Percentiles rank a stretch among this genome's conserved stretches.
These are phyloP conservation scores for Adansonia rubrostipa DNA, from an alignment of 441 rosid genomes.

Conservation along the genomic window DNA sequence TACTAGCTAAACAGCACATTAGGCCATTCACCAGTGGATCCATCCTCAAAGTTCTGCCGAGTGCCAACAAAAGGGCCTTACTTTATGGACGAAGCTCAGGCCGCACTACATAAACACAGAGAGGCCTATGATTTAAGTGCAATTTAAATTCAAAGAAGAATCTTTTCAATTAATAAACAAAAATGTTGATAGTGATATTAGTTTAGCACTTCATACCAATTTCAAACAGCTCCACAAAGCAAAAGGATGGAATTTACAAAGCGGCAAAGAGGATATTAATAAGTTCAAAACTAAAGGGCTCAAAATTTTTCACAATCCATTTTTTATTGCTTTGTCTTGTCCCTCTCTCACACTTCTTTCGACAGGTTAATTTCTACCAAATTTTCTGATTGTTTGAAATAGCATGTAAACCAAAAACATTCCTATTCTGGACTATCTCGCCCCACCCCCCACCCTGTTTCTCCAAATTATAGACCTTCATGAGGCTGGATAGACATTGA, in stretches of 20 bases:
- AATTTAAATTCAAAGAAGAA: no score
- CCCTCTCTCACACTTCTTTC: background rate
- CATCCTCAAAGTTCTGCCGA: background rate
- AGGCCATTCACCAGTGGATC: conserved; percentile 12
- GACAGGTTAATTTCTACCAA: background rate
- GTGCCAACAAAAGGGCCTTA: no score
- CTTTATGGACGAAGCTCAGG: no score
- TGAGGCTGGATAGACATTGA: background rate
- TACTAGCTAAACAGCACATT: conserved; percentile 10
- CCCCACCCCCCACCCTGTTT: background rate
- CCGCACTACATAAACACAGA: no score
- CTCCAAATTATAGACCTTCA: background rate
- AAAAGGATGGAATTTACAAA: no score
- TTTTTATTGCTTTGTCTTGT: background rate
- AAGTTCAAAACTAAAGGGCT: background rate
- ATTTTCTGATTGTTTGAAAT: background rate
- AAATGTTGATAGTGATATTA: background rate
- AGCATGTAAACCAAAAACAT: background rate
- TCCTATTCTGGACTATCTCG: background rate
- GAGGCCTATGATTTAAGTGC: no score
- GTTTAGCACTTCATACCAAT: background rate
- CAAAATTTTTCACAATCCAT: background rate
- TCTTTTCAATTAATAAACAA: background rate
- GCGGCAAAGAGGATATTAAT: no score
- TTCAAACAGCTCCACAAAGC: background rate